Evolutionary conservation across 805 yeast species (phyloP), one percentile per base, ranked within the genome.

Genomic region (Kodamaea kaohsiungensis): DNA sequence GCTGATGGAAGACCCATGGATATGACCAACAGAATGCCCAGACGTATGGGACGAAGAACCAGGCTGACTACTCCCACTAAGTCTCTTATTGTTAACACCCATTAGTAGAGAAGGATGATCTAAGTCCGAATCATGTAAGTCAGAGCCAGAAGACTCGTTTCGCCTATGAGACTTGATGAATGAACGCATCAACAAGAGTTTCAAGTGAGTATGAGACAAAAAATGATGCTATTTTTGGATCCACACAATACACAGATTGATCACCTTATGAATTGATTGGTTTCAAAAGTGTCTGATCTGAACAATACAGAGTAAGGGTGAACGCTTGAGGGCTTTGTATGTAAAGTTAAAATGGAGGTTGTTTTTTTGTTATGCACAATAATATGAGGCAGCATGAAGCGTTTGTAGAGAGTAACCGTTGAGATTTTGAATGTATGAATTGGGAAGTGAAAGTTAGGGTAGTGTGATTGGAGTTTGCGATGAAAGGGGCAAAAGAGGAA

Each of bases 161-260:
- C 61, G 48, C 35, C 61, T 37, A 46, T 59, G 61, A 8, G 61
- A 50, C 48, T 59, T 59, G 42, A 59, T 59, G 55, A 59, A 59
- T 22, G 61, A 59, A 19, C 61, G 54, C 61, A 59, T 58, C 45
- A 40, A 40, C 45, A 40, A 40, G 19, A 19, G 45, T 40, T 40
- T 40, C 45, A 40, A 40, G 10, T 40, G 45, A 19, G 12, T 40
- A 40, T 40, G 45, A 17, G 45, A 40, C 17, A 40, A 40, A 40
- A 30, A 30, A 42, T 42, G 46, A 18, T 46, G 35, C 48, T 46
- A 46, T 46, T 46, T 46, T 46, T 46, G 48, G 48, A 46, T 7
- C 5, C n/a, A n/a, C 19, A 5, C n/a, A 5, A 19, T 3, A 19
- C 35, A 30, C 38, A 16, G 39, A 46, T 27, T 30, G 35, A 5